Evolutionary conservation across 2,329 filamentous ascomycete species (phyloP), one percentile per base, ranked within the genome.

Genomic region (Exophiala oligosperma): DNA sequence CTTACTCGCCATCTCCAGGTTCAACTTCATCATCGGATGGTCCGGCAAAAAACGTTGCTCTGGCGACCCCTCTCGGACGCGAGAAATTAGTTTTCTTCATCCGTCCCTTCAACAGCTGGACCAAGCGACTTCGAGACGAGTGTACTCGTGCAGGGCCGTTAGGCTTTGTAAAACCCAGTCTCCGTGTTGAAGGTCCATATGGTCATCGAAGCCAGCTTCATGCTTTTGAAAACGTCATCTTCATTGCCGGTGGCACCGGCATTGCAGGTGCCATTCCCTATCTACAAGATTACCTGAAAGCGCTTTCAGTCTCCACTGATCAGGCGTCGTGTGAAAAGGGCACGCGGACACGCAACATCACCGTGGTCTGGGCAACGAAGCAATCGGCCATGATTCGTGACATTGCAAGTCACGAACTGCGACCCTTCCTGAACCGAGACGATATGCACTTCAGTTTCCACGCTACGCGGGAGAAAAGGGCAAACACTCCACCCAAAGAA

Each of bases 121-220:
- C 80, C 1, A 73, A 71, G 4, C 71, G 76, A n/a, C 73, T 82
- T 8, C 72, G 71, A 40, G 64, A 71, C 29, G 65, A 72, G 56
- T 78, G 70, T 53, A 28, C 26, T 28, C 26, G 3, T 64, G 70
- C 43, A 59, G 54, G 29, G 69, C 66, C 41, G 65, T 67, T 17
- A 62, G 65, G 47, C 26, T 63, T 57, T 11, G 69, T 67, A 14
- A 66, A 67, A 3, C 64, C 73, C 2, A 73, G 64, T 0, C 70
- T 81, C 41, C 72, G 81, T 2, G 65, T 82, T 8, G 80, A 83
- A 67, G 80, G 80, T 0, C 79, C 80, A 0, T 82, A 82, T 56
- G 79, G 79, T 3, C 69, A 75, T 29, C 67, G 68, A 3, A 69
- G 73, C 4, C 74, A 76, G 1, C 65, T 81, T 0, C 73, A 72